A percentile compares a stretch with the other conserved stretches of the same genome.
These are phyloP conservation scores for Babesia bigemina DNA, from an alignment of 169 alveolate genomes.

Conservation along the genomic window DNA sequence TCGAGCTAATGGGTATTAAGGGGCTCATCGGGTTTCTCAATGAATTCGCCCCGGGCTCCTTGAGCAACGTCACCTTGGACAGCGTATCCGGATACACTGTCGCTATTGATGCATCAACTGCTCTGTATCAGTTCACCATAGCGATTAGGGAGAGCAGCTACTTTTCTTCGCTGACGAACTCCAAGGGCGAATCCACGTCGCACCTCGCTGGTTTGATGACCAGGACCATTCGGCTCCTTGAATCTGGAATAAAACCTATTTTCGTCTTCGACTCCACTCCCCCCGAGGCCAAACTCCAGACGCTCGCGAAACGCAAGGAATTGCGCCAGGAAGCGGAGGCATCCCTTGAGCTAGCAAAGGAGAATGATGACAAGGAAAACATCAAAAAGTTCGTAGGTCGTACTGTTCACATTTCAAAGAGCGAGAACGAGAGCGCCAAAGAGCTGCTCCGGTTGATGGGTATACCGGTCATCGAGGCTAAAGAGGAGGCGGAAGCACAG, in stretches of 20 bases:
- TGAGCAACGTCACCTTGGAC: constrained; percentile 75
- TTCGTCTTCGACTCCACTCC: constrained; percentile 99
- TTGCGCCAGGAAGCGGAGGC: constrained; percentile 89
- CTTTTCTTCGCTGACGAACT: constrained; percentile 86
- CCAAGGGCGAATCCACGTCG: constrained; percentile 90
- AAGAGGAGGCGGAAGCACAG: constrained; percentile 97
- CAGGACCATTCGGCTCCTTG: constrained; percentile 86
- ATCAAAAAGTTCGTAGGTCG: constrained; percentile 90
- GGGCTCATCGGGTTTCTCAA: constrained; percentile 87
- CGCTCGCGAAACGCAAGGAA: constrained; percentile 85
- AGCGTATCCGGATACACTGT: constrained; percentile 85
- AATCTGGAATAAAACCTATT: constrained; percentile 92
- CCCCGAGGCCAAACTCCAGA: constrained; percentile 89
- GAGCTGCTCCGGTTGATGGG: constrained; percentile 91
- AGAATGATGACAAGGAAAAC: constrained; percentile 91
- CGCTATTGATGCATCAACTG: constrained; percentile 95
- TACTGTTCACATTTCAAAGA: constrained; percentile 89
- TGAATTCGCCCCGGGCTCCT: constrained; percentile 88
- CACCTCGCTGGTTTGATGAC: constrained; percentile 89
- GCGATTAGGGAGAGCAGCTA: constrained; percentile 86
- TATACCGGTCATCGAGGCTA: constrained; percentile 92
- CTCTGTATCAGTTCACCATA: constrained; percentile 92
- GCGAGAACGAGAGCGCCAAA: constrained; percentile 93
- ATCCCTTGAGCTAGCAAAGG: constrained; percentile 83
- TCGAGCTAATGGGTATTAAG: constrained; percentile 87